Evolutionary conservation across 768 basidiomycete species (phyloP), one percentile per base, ranked within the genome.

Genomic region (Boletus reticuloceps): DNA sequence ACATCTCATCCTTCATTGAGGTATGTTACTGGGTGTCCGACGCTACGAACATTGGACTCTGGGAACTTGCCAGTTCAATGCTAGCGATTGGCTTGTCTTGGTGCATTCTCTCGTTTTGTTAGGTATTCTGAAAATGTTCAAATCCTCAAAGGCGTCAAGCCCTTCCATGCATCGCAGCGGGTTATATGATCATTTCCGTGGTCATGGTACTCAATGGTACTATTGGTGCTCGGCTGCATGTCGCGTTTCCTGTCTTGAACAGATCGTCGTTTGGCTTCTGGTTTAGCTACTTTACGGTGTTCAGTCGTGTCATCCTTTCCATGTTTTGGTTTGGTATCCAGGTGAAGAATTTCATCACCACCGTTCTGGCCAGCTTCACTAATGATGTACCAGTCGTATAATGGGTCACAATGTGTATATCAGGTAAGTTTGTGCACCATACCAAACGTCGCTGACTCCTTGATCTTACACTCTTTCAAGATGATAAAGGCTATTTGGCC

Each of bases 401-500:
- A 75, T 11, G 84, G 87, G 9, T 86, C 85, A n/a, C 85, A 90
- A 69, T 86, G 83, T 54, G 77, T 90, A 20, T 87, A 88, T 62
- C 89, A 89, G 68, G 76, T 71, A 54, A 38, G 22, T 49, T 46
- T 6, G 20, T 7, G 39, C 11, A 19, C 2, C 44, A 32, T 29
- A 11, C 50, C 17, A 16, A 31, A 39, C 14, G 19, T 37, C 36
- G 12, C 40, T 40, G 1, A 2, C 31, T 29, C 16, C 11, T 43
- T 9, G 27, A 32, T 27, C 45, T 53, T 36, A 34, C 11, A 22
- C 42, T 47, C 17, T 37, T 40, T 39, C n/a, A 47, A 71, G 71
- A 89, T 89, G 87, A 73, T 90, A 16, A 89, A 87, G 66, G 89
- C 89, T 1, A 88, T 92, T 29, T 91, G 90, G 89, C 90, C 90